Conservation (phyloP, 2,329 filamentous ascomycete genomes). For the Aspergillus piperis region DNA sequence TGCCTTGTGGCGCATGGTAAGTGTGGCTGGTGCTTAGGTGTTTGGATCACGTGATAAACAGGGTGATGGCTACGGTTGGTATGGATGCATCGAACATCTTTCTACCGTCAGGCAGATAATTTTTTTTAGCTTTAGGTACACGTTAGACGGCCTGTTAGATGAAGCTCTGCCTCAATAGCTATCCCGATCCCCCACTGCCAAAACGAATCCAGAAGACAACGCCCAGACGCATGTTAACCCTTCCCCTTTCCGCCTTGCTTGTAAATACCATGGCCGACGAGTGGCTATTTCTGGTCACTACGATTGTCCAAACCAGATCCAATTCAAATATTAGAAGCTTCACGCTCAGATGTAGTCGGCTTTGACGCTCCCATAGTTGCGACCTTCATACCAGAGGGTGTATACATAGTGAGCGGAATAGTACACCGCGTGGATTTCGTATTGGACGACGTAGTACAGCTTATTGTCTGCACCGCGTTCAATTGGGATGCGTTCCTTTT, state of each 20-base stretch:
- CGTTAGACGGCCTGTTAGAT: background rate
- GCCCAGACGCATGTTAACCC: background rate
- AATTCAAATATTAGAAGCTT: background rate
- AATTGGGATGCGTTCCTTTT: slow-evolving; percentile 12
- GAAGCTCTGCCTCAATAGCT: background rate
- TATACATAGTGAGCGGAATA: slow-evolving; percentile 26
- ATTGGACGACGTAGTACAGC: slow-evolving; percentile 11
- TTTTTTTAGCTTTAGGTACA: background rate
- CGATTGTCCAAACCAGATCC: background rate
- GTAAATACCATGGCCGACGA: too few relatives aligned
- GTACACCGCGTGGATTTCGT: slow-evolving; percentile 13
- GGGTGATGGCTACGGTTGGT: background rate
- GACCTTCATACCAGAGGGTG: slow-evolving; percentile 21
- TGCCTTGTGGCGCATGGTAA: slow-evolving; percentile 34
- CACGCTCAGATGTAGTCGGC: slow-evolving; percentile 22
- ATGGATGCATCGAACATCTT: background rate
- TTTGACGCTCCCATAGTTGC: slow-evolving; percentile 22
- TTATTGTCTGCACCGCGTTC: slow-evolving; percentile 12
- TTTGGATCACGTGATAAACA: slow-evolving; percentile 17
- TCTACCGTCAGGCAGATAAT: background rate
- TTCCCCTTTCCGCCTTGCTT: background rate
- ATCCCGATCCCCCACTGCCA: too few relatives aligned
- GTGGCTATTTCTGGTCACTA: background rate
- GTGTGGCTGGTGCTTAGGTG: slow-evolving; percentile 31
- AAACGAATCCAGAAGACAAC: background rate